These are phyloP conservation scores for Starmerella apis DNA, from an alignment of 805 yeast species.

Conservation along the genomic window DNA sequence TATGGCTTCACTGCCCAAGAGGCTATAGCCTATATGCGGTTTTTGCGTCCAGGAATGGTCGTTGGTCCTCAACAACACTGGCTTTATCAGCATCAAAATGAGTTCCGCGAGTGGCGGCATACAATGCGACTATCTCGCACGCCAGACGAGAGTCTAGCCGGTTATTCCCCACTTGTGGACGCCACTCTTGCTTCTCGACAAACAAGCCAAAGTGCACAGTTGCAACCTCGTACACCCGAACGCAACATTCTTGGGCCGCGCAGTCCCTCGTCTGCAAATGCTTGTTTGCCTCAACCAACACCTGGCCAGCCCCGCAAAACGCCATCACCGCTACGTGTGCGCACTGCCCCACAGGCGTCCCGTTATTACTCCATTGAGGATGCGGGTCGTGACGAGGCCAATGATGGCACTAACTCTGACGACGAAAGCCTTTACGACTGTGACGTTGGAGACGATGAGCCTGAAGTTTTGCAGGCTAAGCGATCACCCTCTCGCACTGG, in stretches of 20 bases:
- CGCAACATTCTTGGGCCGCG: conserved; percentile 53
- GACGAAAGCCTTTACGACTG: conserved; percentile 31
- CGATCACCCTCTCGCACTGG: neutral
- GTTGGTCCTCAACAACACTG: conserved; percentile 99
- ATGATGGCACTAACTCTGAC: conserved; percentile 35
- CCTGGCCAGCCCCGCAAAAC: conserved; percentile 93
- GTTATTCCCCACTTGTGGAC: conserved; percentile 31
- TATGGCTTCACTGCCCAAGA: conserved; percentile 96
- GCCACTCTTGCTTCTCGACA: conserved; percentile 17
- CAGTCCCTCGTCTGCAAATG: conserved; percentile 51
- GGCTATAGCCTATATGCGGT: conserved; percentile 92
- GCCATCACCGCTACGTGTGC: conserved; percentile 21
- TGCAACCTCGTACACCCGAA: conserved; percentile 54
- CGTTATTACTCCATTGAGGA: conserved; percentile 13
- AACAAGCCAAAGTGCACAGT: conserved; percentile 2
- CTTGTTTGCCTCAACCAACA: conserved; percentile 80
- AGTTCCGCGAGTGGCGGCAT: conserved; percentile 90
- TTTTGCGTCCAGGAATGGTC: conserved; percentile 98
- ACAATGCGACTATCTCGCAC: conserved; percentile 70
- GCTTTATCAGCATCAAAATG: conserved; percentile 91
- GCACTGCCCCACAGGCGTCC: conserved; percentile 15
- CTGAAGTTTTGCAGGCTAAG: conserved; percentile 11
- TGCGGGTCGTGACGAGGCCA: neutral
- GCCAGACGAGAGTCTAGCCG: conserved; percentile 40
- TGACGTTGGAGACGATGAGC: conserved; percentile 15